Evolutionary conservation across 1,139 yeast genomes (phyloP), one percentile per base, ranked within the genome.

Genomic region (Meyerozyma smithsonii): DNA sequence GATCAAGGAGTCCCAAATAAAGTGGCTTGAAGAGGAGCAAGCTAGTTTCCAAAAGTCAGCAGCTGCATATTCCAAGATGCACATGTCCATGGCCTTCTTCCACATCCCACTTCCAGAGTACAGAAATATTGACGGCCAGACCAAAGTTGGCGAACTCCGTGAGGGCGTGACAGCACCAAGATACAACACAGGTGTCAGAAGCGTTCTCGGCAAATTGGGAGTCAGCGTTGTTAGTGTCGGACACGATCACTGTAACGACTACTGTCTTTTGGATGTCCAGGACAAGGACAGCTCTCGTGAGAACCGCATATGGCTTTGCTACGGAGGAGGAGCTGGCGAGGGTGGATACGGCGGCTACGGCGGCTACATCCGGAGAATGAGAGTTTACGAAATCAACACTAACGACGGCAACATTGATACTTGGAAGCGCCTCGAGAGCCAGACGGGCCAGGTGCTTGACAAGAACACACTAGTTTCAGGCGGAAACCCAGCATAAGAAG

Each of bases 331-430:
- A 0, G 72, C 76, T 2, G 98, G 97, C 4, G 94, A 86, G 62
- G 97, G 97, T 33, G 98, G 96, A 0, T 89, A 89, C 55, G 96
- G 84, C 4, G 96, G 96, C 0, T 87, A 89, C 55, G 90, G 88
- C 0, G 95, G 92, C 0, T 86, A 84, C 38, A 67, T 83, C 10
- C 74, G 98, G 50, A 72, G 97, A 42, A 55, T 88, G 40, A 68
- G 97, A 39, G 53, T 81, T 0, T 90, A 72, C 57, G 89, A 85
- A 35, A 52, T 89, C 11, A 82, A 88, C 56, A 62, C 79, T 1
- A 57, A 61, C 8, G 56, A 62, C 1, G 77, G 75, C 1, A 60
- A 66, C n/a, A 78, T 90, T 25, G 59, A 59, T 36, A 75, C 88
- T 1, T 88, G 95, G 90, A 89, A 89, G 59, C 64, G 88, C 43